Base-by-base conservation (phyloP, 2,329 filamentous ascomycete genomes). In the Calonectria honghensis region DNA sequence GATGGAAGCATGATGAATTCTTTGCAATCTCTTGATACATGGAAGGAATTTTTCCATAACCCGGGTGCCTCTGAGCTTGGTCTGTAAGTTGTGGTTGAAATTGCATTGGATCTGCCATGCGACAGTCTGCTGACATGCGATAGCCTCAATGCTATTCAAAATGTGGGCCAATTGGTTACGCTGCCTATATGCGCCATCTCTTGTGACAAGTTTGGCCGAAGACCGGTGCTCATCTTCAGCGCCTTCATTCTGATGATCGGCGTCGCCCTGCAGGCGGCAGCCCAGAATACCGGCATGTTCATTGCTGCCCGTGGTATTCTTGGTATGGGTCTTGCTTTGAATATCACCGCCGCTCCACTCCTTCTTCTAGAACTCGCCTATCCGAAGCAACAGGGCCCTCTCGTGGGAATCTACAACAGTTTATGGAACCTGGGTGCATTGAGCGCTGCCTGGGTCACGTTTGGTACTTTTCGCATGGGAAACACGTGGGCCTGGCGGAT, bases 241-340 rank as follows among this genome's bases (percentile, higher is more conserved):
- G 51, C 52, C 2, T 32, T 50, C 13, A 59, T 69, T 4, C 39
- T 41, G 5, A 6, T 61, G 20, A 50, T 69, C n/a, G 67, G 67
- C 10, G 52, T 59, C 2, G 52, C 27, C 16, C 39, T 70, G 9
- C 54, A 63, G 14, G 54, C 39, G 5, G 37, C 67, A 35, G 67
- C 67, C 2, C 54, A 70, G 41, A 70, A 70, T 16, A 61, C 32
- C n/a, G 67, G 50, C 51, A 69, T 69, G n/a, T 85, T 82, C 79
- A 84, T 83, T 70, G 75, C 80, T 9, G 86, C 87, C n/a, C 88
- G 89, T 78, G 74, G 84, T 3, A 50, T 78, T 67, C 68, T 78
- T 3, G 76, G 76, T 13, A 35, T 78, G n/a, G 76, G 76, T 0
- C 70, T 78, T 0, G 74, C 72, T 6, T 70, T 78, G 4, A 77